Conservation (phyloP, 2,329 filamentous ascomycete species). For the Trichophyton equinum region DNA sequence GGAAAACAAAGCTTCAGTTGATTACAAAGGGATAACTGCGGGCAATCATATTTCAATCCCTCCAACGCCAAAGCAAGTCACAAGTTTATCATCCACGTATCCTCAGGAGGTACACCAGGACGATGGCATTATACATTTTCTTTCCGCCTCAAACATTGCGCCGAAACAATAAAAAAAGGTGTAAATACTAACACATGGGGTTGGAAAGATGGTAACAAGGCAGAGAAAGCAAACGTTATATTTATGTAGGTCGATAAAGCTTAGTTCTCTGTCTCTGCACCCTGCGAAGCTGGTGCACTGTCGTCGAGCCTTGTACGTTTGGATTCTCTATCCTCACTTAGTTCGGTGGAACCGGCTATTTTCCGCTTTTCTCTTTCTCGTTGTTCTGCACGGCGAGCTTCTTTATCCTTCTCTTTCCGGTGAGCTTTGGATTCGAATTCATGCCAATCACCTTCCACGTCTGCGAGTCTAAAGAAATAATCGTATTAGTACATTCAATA, state of each 20-base stretch:
- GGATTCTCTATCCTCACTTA: conserved; percentile 27
- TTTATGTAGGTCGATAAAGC: background rate
- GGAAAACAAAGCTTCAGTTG: background rate
- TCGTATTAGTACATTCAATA: conserved; percentile 17
- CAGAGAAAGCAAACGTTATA: background rate
- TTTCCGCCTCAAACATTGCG: background rate
- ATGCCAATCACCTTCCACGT: conserved; percentile 90
- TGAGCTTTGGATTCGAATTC: conserved; percentile 96
- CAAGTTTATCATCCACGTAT: background rate
- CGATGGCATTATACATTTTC: background rate
- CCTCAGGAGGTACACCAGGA: background rate
- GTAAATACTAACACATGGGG: background rate
- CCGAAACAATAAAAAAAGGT: background rate
- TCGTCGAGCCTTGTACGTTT: conserved; percentile 28
- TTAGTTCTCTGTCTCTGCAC: conserved; percentile 6
- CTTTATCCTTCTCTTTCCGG: conserved; percentile 67
- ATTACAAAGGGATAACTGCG: background rate
- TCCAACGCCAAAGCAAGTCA: background rate
- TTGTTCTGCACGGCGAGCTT: conserved; percentile 38
- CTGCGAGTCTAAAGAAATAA: conserved; percentile 46
- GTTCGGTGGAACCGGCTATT: conserved; percentile 22
- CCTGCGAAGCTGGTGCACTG: conserved; percentile 7
- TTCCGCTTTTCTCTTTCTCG: conserved; percentile 41
- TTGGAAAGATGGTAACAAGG: background rate
- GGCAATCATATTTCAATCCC: background rate